Conservation (phyloP, 2,329 filamentous ascomycete species). For the Cordyceps cateniannulata region DNA sequence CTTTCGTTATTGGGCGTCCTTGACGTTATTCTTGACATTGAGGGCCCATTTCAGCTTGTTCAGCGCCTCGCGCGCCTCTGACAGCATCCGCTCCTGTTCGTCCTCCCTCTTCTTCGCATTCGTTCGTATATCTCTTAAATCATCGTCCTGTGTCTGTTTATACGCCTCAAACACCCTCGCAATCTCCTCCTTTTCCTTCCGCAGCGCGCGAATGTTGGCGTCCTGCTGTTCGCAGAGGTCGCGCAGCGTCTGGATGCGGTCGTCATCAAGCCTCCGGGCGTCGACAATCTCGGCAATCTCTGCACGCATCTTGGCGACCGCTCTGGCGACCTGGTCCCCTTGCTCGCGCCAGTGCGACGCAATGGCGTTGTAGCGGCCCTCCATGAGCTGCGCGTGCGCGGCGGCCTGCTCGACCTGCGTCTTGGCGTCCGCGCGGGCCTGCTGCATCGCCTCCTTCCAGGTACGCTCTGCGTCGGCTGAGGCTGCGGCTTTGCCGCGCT, state of each 20-base stretch:
- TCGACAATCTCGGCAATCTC: slow-evolving; percentile 50
- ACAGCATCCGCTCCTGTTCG: slow-evolving; percentile 53
- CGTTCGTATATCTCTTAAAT: slow-evolving; percentile 52
- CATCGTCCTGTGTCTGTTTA: slow-evolving; percentile 56
- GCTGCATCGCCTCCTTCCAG: slow-evolving; percentile 60
- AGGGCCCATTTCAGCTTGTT: slow-evolving; percentile 69
- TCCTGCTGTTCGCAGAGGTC: slow-evolving; percentile 70
- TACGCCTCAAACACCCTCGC: slow-evolving; percentile 55
- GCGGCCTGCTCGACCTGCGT: slow-evolving; percentile 60
- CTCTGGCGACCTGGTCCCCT: slow-evolving; percentile 52
- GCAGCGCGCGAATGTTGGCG: slow-evolving; percentile 55
- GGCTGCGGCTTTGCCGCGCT: slow-evolving; percentile 53
- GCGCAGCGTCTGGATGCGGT: slow-evolving; percentile 56
- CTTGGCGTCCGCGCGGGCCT: slow-evolving; percentile 51
- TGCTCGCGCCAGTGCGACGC: slow-evolving; percentile 61
- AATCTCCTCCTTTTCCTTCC: slow-evolving; percentile 57
- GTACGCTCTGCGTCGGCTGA: slow-evolving; percentile 54
- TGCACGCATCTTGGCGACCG: slow-evolving; percentile 40
- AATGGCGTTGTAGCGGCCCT: slow-evolving; percentile 63
- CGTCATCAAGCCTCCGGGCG: slow-evolving; percentile 53
- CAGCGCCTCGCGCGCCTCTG: slow-evolving; percentile 53
- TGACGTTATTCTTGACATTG: slow-evolving; percentile 56
- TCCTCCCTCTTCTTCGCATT: slow-evolving; percentile 51
- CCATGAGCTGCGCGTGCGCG: slow-evolving; percentile 57
- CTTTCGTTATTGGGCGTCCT: slow-evolving; percentile 42